A percentile compares a stretch with the other conserved stretches of the same genome.
Conservation (phyloP, 169 alveolate species). For the Plasmodium knowlesi region DNA sequence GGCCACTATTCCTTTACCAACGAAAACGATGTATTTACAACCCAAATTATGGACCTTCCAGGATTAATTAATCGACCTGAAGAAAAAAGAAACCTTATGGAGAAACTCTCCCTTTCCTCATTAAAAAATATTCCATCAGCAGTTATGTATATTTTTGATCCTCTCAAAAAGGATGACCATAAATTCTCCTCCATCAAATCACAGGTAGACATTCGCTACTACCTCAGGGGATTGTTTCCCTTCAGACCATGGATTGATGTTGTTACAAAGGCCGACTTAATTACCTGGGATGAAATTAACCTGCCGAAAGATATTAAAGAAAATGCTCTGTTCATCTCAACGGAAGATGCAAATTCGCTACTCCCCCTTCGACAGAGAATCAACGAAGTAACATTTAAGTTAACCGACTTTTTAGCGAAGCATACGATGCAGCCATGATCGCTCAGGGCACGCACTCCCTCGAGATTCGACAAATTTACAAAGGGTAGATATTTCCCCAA, state of each 20-base stretch:
- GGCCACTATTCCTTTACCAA: conserved; percentile 70
- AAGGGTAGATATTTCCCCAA: neutral
- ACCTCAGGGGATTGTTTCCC: conserved; percentile 65
- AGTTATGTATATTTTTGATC: conserved; percentile 68
- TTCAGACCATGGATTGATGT: conserved; percentile 75
- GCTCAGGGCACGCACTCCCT: neutral
- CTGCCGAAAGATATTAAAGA: conserved; percentile 61
- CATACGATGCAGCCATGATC: conserved; percentile 38
- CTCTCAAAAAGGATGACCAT: conserved; percentile 63
- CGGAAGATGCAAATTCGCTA: conserved; percentile 39
- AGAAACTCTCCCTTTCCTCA: conserved; percentile 56
- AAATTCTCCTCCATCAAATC: conserved; percentile 54
- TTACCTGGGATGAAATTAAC: conserved; percentile 14
- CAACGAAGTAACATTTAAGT: conserved; percentile 48
- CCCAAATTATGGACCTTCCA: conserved; percentile 72
- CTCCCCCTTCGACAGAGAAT: conserved; percentile 55
- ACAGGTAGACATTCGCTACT: conserved; percentile 65
- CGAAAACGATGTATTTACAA: conserved; percentile 40
- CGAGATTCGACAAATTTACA: neutral
- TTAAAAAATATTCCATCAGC: conserved; percentile 62
- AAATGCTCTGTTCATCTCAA: conserved; percentile 57
- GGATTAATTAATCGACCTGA: conserved; percentile 70
- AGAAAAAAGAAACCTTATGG: conserved; percentile 71
- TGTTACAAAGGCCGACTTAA: conserved; percentile 54
- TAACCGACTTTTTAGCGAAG: conserved; percentile 21